Conservation (phyloP, 345 rosid species). For the Euclidium syriacum region DNA sequence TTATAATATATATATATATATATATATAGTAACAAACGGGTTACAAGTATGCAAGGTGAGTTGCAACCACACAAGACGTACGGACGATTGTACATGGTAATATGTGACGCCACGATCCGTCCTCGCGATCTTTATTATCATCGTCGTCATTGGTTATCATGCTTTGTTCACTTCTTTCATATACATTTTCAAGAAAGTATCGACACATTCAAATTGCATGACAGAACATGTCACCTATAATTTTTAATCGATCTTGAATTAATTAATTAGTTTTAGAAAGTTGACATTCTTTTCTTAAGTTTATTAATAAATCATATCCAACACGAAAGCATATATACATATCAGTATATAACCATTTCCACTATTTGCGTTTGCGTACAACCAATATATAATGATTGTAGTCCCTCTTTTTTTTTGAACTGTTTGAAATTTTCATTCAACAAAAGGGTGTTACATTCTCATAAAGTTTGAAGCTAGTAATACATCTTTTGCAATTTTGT, state of each 20-base stretch:
- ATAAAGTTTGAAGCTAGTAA: too few species aligned
- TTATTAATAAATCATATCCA: background rate
- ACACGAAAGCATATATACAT: slow-evolving; percentile 2
- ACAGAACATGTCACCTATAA: background rate
- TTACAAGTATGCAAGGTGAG: background rate
- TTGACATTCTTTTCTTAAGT: slow-evolving; percentile 10
- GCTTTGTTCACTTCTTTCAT: background rate
- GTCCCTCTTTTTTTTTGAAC: too few species aligned
- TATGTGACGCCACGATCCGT: slow-evolving; percentile 18
- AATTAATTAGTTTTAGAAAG: background rate
- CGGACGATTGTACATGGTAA: background rate
- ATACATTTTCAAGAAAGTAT: background rate
- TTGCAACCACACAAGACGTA: background rate
- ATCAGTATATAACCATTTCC: too few species aligned
- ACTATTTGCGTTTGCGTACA: too few species aligned
- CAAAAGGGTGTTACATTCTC: too few species aligned
- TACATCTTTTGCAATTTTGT: too few species aligned
- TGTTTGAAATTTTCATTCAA: too few species aligned
- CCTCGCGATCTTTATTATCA: slow-evolving; percentile 1
- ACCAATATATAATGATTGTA: too few species aligned
- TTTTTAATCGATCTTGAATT: background rate
- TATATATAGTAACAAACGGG: background rate
- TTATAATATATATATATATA: background rate
- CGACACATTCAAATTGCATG: background rate
- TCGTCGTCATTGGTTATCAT: background rate